These are phyloP conservation scores for Lachnellula subtilissima DNA, from an alignment of 2,329 filamentous ascomycete species.

Conservation along the genomic window DNA sequence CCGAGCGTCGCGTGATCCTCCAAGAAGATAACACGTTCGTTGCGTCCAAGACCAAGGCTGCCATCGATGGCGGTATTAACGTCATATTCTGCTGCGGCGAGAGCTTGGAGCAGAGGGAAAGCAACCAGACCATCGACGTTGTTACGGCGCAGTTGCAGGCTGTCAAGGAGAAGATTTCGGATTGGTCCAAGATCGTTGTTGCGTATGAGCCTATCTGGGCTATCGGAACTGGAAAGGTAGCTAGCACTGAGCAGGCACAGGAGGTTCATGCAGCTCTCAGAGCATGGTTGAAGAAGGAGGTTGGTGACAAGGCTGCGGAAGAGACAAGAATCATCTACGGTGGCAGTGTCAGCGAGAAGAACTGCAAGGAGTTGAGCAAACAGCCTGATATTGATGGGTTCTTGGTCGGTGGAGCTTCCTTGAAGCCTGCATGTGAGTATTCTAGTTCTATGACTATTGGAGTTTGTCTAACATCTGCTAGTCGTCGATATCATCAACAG, in stretches of 20 bases:
- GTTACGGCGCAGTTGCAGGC: constrained; percentile 82
- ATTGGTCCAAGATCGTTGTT: constrained; percentile 93
- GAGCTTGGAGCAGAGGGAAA: constrained; percentile 87
- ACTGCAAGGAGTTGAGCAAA: constrained; percentile 88
- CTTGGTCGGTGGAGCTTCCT: constrained; percentile 89
- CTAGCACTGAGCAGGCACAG: constrained; percentile 83
- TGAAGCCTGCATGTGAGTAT: constrained; percentile 88
- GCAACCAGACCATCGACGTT: constrained; percentile 76
- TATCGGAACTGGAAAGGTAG: constrained; percentile 89
- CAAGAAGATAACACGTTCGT: constrained; percentile 82
- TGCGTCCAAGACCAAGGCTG: constrained; percentile 90
- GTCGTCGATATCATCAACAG: constrained; percentile 68
- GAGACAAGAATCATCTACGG: constrained; percentile 94
- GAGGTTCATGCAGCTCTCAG: constrained; percentile 92
- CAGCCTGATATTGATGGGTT: constrained; percentile 96
- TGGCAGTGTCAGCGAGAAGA: constrained; percentile 96
- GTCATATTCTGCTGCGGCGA: constrained; percentile 99
- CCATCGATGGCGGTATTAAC: constrained; percentile 76
- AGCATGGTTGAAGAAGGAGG: constrained; percentile 76
- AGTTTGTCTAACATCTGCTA: constrained; percentile 23
- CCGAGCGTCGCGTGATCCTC: constrained; percentile 86
- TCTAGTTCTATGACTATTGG: background rate
- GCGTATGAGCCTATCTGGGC: constrained; percentile 99
- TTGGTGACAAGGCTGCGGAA: constrained; percentile 70
- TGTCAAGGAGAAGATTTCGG: constrained; percentile 69